These are phyloP conservation scores for Curvularia eragrostidis DNA, from an alignment of 2,329 filamentous ascomycete genomes.

Conservation along the genomic window DNA sequence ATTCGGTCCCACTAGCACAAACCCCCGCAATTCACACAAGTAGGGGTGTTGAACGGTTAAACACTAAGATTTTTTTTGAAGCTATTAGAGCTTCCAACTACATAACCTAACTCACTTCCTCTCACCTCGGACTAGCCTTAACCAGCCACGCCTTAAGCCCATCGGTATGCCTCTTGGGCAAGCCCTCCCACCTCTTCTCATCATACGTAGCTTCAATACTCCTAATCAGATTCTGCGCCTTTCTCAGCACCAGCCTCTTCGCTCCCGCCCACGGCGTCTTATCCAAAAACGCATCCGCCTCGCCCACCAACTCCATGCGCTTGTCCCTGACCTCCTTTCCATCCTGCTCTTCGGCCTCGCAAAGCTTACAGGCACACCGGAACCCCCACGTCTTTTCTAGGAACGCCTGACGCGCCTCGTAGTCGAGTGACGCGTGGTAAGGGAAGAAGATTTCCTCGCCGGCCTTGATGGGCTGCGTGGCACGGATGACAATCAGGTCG, in stretches of 20 bases:
- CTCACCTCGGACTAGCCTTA: slow-evolving; percentile 25
- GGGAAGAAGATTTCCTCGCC: slow-evolving; percentile 36
- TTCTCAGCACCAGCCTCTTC: slow-evolving; percentile 33
- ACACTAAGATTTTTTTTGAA: not conserved
- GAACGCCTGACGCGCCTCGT: slow-evolving; percentile 43
- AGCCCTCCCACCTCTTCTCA: slow-evolving; percentile 24
- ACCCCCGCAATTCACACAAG: too few species aligned
- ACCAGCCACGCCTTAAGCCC: slow-evolving; percentile 30
- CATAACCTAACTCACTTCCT: too few species aligned
- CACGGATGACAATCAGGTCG: slow-evolving; percentile 50
- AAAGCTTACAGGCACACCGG: slow-evolving; percentile 51
- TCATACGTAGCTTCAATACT: slow-evolving; percentile 38
- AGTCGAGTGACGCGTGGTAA: slow-evolving; percentile 43
- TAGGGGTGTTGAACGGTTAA: too few species aligned
- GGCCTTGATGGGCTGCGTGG: slow-evolving; percentile 40
- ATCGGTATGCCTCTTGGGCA: slow-evolving; percentile 26
- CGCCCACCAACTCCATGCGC: slow-evolving; percentile 30
- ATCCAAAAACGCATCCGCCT: slow-evolving; percentile 35
- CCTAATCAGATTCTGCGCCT: slow-evolving; percentile 31
- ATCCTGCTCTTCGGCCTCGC: slow-evolving; percentile 44
- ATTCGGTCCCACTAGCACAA: too few species aligned
- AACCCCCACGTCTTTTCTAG: slow-evolving; percentile 51
- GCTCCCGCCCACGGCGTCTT: slow-evolving; percentile 38
- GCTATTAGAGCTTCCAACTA: not conserved
- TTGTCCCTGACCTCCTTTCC: slow-evolving; percentile 29